Conservation (phyloP, 2,329 filamentous ascomycete species). For the Fusarium sp. region DNA sequence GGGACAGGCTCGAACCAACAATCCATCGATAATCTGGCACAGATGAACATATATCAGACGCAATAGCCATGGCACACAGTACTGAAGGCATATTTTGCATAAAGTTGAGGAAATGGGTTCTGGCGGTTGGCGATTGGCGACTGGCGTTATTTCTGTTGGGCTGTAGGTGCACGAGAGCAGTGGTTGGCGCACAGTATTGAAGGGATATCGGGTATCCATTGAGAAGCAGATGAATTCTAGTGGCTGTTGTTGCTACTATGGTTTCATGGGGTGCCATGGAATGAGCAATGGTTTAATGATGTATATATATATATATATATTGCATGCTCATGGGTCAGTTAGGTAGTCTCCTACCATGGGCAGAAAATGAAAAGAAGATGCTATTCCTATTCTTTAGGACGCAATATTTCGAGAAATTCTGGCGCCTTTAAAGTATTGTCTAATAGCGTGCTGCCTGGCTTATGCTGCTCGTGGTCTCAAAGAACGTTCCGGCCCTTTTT, state of each 20-base stretch:
- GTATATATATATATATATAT: not conserved
- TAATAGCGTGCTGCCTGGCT: not conserved
- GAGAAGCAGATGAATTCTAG: not conserved
- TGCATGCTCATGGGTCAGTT: not conserved
- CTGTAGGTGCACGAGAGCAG: not conserved
- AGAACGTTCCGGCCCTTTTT: too few relatives aligned
- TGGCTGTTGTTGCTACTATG: not conserved
- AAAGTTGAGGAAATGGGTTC: not conserved
- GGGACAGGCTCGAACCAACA: constrained; percentile 21
- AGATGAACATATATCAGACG: constrained; percentile 24
- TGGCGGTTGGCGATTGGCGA: not conserved
- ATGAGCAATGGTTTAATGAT: constrained; percentile 12
- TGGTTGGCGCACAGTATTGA: not conserved
- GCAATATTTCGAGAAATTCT: not conserved
- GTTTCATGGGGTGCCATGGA: not conserved
- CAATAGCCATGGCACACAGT: constrained; percentile 12
- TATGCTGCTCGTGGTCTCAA: not conserved
- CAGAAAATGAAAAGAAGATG: not conserved
- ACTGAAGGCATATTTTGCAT: not conserved
- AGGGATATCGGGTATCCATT: not conserved
- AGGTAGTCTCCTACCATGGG: not conserved
- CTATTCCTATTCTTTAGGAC: not conserved
- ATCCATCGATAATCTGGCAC: constrained; percentile 8
- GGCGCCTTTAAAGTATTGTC: not conserved
- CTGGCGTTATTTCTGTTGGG: not conserved